These are phyloP conservation scores for Phytophthora syringae DNA, from an alignment of 352 stramenopile genomes.

Conservation along the genomic window DNA sequence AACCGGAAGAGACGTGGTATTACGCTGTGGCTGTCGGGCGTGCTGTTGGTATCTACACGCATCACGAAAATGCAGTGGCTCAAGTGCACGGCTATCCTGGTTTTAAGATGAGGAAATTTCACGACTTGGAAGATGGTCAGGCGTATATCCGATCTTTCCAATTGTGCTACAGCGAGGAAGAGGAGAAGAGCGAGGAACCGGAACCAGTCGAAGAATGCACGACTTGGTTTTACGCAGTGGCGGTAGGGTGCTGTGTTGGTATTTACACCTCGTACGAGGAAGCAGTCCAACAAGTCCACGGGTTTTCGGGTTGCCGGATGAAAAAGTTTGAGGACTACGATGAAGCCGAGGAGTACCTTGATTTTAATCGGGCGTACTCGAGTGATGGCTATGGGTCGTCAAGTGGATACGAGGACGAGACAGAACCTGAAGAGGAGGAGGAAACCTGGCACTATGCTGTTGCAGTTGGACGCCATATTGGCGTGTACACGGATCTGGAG, in stretches of 20 bases:
- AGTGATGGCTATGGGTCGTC: not conserved
- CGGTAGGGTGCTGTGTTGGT: constrained; percentile 11
- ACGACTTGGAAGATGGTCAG: not conserved
- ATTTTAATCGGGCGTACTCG: not conserved
- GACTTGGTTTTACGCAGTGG: constrained; percentile 26
- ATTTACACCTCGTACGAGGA: constrained; percentile 15
- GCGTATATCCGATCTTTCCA: constrained; percentile 2
- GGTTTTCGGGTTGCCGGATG: constrained; percentile 18
- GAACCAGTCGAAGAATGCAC: not conserved
- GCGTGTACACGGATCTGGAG: constrained; percentile 55
- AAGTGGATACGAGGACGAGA: not conserved
- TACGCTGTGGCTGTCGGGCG: constrained; percentile 14
- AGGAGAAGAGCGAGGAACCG: not conserved
- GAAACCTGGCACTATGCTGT: constrained; percentile 52
- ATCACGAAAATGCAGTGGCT: not conserved
- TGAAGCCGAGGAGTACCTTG: constrained; percentile 19
- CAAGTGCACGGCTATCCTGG: constrained; percentile 7
- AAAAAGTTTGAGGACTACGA: constrained; percentile 1
- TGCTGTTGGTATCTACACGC: not conserved
- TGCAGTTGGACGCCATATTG: constrained; percentile 44
- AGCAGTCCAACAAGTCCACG: constrained; percentile 10
- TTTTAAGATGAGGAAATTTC: constrained; percentile 5
- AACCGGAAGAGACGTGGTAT: not conserved
- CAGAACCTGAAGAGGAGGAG: not conserved
- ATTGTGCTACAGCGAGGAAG: not conserved